Conservation (phyloP, 148 eudicot genomes). For the Rhododendron molle region DNA sequence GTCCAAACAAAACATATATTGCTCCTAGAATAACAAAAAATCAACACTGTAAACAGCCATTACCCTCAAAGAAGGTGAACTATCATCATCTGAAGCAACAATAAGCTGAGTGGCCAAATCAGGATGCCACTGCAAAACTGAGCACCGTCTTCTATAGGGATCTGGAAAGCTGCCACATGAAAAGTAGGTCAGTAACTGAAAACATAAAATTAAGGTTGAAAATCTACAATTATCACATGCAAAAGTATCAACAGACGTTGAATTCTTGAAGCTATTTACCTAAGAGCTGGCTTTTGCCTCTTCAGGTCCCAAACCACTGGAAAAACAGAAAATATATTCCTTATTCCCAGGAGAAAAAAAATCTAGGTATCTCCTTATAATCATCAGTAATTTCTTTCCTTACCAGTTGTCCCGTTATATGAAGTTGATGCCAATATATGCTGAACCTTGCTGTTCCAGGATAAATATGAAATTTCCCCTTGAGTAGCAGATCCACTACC, state of each 20-base stretch:
- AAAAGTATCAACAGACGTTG: not conserved
- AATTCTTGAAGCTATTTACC: slow-evolving; percentile 37
- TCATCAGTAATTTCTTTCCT: slow-evolving; percentile 10
- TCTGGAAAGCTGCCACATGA: slow-evolving; percentile 69
- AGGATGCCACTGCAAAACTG: slow-evolving; percentile 98
- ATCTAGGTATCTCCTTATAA: not conserved
- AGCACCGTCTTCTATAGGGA: slow-evolving; percentile 75
- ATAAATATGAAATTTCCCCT: slow-evolving; percentile 91
- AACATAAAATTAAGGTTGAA: not conserved
- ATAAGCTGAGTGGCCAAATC: slow-evolving; percentile 86
- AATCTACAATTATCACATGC: not conserved
- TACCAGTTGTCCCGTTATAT: slow-evolving; percentile 83
- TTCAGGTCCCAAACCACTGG: slow-evolving; percentile 93
- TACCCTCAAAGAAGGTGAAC: slow-evolving; percentile 81
- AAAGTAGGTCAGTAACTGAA: slow-evolving; percentile 8
- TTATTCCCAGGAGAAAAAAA: slow-evolving; percentile 6
- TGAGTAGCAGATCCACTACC: slow-evolving; percentile 81
- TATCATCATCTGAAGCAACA: slow-evolving; percentile 97
- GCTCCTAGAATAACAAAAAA: not conserved
- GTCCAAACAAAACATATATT: not conserved
- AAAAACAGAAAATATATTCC: slow-evolving; percentile 12
- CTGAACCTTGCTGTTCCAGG: slow-evolving; percentile 94
- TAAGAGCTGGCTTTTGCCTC: slow-evolving; percentile 93
- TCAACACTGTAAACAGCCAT: slow-evolving; percentile 8
- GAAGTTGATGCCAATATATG: slow-evolving; percentile 94